Conservation (phyloP, 2,329 filamentous ascomycete species). For the Diaporthe amygdali region DNA sequence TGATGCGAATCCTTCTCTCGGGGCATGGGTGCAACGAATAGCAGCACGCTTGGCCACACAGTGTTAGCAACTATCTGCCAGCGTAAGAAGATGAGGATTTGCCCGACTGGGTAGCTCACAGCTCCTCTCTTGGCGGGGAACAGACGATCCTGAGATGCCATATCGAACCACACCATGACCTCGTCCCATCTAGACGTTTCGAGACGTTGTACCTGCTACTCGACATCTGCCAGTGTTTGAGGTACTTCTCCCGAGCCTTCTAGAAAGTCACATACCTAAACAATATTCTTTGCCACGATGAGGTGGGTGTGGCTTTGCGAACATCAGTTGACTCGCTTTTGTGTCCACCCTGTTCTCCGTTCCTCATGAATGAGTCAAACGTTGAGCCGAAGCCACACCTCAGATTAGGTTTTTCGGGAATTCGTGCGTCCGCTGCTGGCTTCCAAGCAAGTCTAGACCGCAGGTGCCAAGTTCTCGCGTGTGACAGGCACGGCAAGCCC, state of each 20-base stretch:
- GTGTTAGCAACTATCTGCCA: not conserved
- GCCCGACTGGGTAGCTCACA: not conserved
- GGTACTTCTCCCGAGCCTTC: too few relatives aligned
- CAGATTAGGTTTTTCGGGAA: not conserved
- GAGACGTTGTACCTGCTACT: not conserved
- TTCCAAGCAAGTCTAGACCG: slow-evolving; percentile 5
- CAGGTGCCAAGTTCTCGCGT: not conserved
- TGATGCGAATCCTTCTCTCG: not conserved
- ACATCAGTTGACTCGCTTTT: not conserved
- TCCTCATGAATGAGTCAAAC: not conserved
- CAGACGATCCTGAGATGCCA: not conserved
- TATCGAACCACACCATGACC: not conserved
- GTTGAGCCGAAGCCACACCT: not conserved
- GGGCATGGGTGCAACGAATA: not conserved
- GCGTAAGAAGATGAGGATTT: not conserved
- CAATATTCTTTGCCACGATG: not conserved
- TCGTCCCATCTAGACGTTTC: not conserved
- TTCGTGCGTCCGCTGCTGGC: not conserved
- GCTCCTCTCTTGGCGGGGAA: not conserved
- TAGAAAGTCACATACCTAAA: too few relatives aligned
- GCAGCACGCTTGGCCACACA: not conserved
- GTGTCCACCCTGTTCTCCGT: not conserved
- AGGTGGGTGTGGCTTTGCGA: not conserved
- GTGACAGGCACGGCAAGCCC: not conserved
- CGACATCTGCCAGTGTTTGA: not conserved